These are phyloP conservation scores for Coemansia sp. DNA, from an alignment of 192 early-diverging fungal genomes.

Conservation along the genomic window DNA sequence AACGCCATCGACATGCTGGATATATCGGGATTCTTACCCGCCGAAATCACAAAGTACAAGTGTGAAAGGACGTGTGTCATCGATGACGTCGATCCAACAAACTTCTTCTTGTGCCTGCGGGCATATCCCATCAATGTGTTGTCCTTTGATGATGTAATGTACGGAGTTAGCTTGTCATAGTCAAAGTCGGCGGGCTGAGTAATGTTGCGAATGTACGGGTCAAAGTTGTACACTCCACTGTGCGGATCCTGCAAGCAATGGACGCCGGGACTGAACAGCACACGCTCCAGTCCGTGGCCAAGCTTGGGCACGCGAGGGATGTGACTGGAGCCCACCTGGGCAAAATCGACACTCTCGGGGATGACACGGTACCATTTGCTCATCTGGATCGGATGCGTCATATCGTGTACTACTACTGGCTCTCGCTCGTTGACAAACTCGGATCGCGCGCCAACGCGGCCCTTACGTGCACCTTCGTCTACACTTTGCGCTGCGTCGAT, in stretches of 20 bases:
- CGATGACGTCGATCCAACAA: slow-evolving; percentile 88
- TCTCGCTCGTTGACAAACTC: slow-evolving; percentile 29
- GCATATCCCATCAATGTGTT: slow-evolving; percentile 56
- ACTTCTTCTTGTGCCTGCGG: slow-evolving; percentile 52
- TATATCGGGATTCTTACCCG: slow-evolving; percentile 61
- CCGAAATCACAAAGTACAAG: slow-evolving; percentile 71
- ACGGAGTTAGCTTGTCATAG: slow-evolving; percentile 74
- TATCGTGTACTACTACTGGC: slow-evolving; percentile 44
- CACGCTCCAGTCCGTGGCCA: slow-evolving; percentile 50
- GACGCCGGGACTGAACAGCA: slow-evolving; percentile 69
- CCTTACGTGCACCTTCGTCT: not conserved
- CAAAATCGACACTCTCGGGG: slow-evolving; percentile 13
- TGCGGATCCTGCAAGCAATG: slow-evolving; percentile 78
- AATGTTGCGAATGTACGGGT: slow-evolving; percentile 76
- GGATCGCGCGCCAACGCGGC: slow-evolving; percentile 21
- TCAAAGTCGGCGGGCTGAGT: slow-evolving; percentile 79
- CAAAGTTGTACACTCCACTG: slow-evolving; percentile 75
- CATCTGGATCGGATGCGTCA: slow-evolving; percentile 25
- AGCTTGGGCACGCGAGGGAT: slow-evolving; percentile 44
- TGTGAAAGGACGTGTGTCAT: slow-evolving; percentile 75
- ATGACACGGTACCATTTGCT: slow-evolving; percentile 49
- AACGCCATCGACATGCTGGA: slow-evolving; percentile 64
- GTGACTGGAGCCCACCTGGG: slow-evolving; percentile 32
- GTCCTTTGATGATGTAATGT: slow-evolving; percentile 80
- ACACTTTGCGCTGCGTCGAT: slow-evolving; percentile 3